phyloP scores from a whole-genome alignment of 805 yeast species.

The Tetrapisispora iriomotensis region DNA sequence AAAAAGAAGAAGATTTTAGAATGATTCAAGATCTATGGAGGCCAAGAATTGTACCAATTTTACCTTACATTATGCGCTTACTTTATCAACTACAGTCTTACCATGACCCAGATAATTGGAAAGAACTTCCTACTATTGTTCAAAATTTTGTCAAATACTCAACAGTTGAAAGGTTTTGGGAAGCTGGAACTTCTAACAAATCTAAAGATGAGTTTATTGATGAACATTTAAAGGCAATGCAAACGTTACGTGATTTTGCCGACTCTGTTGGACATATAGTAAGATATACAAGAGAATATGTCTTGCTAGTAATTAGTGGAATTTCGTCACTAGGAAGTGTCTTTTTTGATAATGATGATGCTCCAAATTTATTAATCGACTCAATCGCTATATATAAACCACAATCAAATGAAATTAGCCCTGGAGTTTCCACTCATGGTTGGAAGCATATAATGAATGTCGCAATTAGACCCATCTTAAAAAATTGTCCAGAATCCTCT shows the following conservation, averaged over 20 bases:
- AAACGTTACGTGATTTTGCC: slow-evolving; percentile 90
- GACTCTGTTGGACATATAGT: slow-evolving; percentile 95
- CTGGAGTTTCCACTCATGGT: slow-evolving; percentile 86
- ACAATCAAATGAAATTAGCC: slow-evolving; percentile 37
- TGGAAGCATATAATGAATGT: slow-evolving; percentile 96
- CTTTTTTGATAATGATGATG: slow-evolving; percentile 73
- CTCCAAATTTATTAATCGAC: slow-evolving; percentile 67
- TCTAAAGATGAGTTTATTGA: slow-evolving; percentile 89
- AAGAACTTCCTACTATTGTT: slow-evolving; percentile 74
- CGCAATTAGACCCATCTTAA: slow-evolving; percentile 75
- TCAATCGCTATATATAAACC: slow-evolving; percentile 65
- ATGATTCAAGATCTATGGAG: slow-evolving; percentile 70
- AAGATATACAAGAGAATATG: slow-evolving; percentile 92
- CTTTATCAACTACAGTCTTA: slow-evolving; percentile 88
- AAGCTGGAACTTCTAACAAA: slow-evolving; percentile 91
- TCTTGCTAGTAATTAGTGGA: slow-evolving; percentile 80
- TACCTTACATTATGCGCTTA: slow-evolving; percentile 83
- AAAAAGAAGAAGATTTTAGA: slow-evolving; percentile 65
- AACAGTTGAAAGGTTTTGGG: slow-evolving; percentile 94
- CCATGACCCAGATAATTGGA: slow-evolving; percentile 91
- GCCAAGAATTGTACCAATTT: slow-evolving; percentile 83
- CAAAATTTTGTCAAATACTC: slow-evolving; percentile 86
- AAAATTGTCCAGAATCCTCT: slow-evolving; percentile 72
- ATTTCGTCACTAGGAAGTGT: slow-evolving; percentile 85
- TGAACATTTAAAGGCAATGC: slow-evolving; percentile 88